phyloP scores from a whole-genome alignment of 805 yeast genomes.

The Yarrowia porcina region DNA sequence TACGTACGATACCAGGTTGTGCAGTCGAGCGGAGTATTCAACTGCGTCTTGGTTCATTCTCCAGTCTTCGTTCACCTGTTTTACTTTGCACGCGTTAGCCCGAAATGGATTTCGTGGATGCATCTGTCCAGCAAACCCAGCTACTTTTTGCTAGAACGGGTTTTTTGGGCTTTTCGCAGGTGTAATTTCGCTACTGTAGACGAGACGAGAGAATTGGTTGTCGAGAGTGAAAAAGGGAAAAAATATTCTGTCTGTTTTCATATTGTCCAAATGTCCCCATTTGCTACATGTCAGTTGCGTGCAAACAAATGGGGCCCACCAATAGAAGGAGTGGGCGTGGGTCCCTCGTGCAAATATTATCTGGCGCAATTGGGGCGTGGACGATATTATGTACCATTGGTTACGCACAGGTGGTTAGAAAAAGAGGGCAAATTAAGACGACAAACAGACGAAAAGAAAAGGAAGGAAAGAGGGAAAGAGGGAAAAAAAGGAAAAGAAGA shows the following conservation, averaged over 20 bases:
- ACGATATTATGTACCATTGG: neutral
- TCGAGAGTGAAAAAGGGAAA: too few species aligned
- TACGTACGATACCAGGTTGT: too few species aligned
- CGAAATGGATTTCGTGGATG: neutral
- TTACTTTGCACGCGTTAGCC: slow-evolving; percentile 15
- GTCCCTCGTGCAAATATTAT: neutral
- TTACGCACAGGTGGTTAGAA: neutral
- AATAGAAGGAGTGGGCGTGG: neutral
- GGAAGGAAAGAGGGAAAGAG: too few species aligned
- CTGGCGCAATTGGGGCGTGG: neutral
- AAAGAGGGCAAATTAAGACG: neutral
- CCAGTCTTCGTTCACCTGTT: too few species aligned
- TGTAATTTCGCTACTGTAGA: neutral
- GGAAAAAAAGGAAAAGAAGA: too few species aligned
- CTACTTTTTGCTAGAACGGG: neutral
- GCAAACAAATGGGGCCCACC: neutral
- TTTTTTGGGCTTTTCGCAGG: neutral
- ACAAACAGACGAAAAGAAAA: neutral
- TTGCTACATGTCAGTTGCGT: too few species aligned
- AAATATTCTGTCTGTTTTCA: too few species aligned
- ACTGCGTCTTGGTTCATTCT: too few species aligned
- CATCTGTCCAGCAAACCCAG: neutral
- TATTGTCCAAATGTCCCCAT: too few species aligned
- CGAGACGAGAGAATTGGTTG: too few species aligned
- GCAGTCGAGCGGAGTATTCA: too few species aligned